Percentiles rank a stretch among this genome's conserved stretches.
Conservation (phyloP, 2,329 filamentous ascomycete species). For the Xylariaceae sp. region DNA sequence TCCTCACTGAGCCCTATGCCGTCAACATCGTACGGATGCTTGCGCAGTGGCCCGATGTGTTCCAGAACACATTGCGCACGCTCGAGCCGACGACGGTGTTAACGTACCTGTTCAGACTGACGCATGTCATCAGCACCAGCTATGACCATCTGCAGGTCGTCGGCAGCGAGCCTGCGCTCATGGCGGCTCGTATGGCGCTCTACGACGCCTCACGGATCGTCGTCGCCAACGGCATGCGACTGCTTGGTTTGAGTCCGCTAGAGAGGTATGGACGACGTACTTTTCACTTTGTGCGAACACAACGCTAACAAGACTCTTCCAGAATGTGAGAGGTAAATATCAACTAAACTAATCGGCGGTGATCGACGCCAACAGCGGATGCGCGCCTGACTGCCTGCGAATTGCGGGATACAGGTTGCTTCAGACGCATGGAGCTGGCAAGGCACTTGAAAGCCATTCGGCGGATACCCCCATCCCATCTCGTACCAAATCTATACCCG, state of each 20-base stretch:
- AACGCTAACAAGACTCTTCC: not conserved
- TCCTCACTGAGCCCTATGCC: conserved; percentile 62
- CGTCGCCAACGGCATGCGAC: conserved; percentile 78
- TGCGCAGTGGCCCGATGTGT: conserved; percentile 83
- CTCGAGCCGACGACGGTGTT: conserved; percentile 72
- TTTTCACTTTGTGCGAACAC: not conserved
- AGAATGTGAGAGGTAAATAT: not conserved
- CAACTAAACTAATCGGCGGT: no score
- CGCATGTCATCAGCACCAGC: conserved; percentile 75
- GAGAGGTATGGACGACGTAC: conserved; percentile 50
- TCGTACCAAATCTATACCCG: no score
- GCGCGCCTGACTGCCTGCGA: no score
- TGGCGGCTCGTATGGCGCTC: conserved; percentile 73
- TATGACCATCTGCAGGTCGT: conserved; percentile 83
- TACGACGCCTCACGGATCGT: conserved; percentile 78
- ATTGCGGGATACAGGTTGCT: no score
- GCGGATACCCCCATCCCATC: no score
- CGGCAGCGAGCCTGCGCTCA: conserved; percentile 73
- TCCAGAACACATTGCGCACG: conserved; percentile 82
- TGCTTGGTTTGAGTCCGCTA: conserved; percentile 78
- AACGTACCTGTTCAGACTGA: conserved; percentile 68
- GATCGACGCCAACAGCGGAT: no score
- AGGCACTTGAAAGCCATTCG: no score
- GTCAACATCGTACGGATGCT: conserved; percentile 70
- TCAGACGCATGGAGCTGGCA: no score